These are phyloP conservation scores for Metschnikowia chrysomelidarum DNA, from an alignment of 805 yeast genomes.

Conservation along the genomic window DNA sequence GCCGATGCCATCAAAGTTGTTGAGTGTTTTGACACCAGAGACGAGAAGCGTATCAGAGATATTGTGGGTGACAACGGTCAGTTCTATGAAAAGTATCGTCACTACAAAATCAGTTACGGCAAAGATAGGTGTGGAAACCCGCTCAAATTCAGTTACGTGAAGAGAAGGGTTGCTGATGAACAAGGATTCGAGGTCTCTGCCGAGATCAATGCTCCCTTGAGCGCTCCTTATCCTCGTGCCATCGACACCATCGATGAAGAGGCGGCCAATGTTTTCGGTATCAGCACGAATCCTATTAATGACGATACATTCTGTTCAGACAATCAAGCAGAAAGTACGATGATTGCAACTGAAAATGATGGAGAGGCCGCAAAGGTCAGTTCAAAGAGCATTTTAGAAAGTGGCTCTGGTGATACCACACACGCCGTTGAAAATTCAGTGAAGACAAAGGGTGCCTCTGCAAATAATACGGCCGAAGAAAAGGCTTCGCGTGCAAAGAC, in stretches of 20 bases:
- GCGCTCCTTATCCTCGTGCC: constrained; percentile 1
- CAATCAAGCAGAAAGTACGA: constrained; percentile 8
- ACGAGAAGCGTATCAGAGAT: constrained; percentile 32
- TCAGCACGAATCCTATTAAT: constrained; percentile 23
- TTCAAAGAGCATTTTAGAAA: no score
- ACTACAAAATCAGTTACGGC: constrained; percentile 64
- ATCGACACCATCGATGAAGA: constrained; percentile 26
- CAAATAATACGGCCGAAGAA: constrained; percentile 2
- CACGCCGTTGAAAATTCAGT: no score
- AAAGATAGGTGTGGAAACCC: constrained; percentile 82
- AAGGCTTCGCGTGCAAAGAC: no score
- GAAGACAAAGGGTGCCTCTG: background rate
- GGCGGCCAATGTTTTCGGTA: constrained; percentile 46
- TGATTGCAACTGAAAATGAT: constrained; percentile 2
- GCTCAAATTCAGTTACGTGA: constrained; percentile 51
- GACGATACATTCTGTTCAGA: background rate
- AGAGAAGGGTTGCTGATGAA: constrained; percentile 26
- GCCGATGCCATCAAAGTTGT: constrained; percentile 62
- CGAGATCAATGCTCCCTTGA: background rate
- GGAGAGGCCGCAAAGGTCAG: background rate
- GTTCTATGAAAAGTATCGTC: constrained; percentile 45
- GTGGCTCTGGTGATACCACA: background rate
- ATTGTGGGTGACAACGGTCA: constrained; percentile 35
- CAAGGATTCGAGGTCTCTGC: background rate
- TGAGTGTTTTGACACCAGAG: constrained; percentile 47